Evolutionary conservation across 495 filamentous ascomycete genomes (phyloP).

Genomic region (Neurospora terricola): DNA sequence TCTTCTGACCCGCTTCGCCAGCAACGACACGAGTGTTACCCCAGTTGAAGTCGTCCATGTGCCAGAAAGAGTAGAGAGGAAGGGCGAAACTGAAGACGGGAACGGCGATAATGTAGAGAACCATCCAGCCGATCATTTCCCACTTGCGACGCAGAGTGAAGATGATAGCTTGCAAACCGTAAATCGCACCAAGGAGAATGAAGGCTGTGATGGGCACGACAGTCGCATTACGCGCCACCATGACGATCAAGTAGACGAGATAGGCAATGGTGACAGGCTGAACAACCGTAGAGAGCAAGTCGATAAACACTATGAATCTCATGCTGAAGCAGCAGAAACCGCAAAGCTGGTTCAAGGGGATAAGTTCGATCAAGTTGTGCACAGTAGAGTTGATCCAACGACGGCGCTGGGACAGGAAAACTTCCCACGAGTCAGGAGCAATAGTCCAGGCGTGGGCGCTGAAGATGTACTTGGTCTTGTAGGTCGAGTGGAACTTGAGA

Average conservation of each 20-base stretch:
- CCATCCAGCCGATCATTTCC: constrained; percentile 99
- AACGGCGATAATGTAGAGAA: constrained; percentile 86
- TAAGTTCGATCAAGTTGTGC: constrained; percentile 93
- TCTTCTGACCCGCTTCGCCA: constrained; percentile 86
- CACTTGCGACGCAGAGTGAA: constrained; percentile 94
- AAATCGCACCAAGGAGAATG: constrained; percentile 84
- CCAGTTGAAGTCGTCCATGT: constrained; percentile 99
- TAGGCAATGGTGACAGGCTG: constrained; percentile 91
- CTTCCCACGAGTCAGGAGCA: constrained; percentile 82
- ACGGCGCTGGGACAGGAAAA: constrained; percentile 96
- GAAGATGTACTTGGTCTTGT: constrained; percentile 97
- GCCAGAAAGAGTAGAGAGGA: constrained; percentile 95
- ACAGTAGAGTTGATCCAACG: constrained; percentile 99
- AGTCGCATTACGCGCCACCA: constrained; percentile 47
- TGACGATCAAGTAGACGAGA: constrained; percentile 77
- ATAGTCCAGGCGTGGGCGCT: constrained; percentile 89
- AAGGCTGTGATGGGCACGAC: constrained; percentile 76
- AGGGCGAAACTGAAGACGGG: constrained; percentile 87
- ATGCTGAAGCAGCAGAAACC: constrained; percentile 99
- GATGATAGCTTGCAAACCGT: constrained; percentile 93
- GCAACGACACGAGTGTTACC: constrained; percentile 94
- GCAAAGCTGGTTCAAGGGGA: constrained; percentile 86
- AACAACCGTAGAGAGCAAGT: constrained; percentile 83
- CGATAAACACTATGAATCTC: constrained; percentile 94
- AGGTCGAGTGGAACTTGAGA: constrained; percentile 81